Evolutionary conservation across 768 basidiomycete genomes (phyloP).

Genomic region (Tephrocybe sp.): DNA sequence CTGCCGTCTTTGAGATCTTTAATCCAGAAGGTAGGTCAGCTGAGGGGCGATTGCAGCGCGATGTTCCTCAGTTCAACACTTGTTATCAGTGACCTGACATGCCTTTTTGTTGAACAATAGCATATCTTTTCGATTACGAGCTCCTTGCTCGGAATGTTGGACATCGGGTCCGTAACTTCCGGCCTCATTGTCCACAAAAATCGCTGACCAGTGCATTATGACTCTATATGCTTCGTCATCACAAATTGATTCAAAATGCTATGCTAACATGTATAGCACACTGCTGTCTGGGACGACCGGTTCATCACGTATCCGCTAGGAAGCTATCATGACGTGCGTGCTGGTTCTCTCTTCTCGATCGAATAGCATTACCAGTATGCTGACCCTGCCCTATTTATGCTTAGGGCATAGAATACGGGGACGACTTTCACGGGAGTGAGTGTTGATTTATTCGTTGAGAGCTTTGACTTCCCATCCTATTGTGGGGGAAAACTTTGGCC

Average conservation of each 20-base stretch:
- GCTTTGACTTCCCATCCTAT: neutral
- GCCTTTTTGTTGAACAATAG: conserved; percentile 18
- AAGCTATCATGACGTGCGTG: conserved; percentile 28
- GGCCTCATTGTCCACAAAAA: neutral
- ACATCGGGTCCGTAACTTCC: conserved; percentile 30
- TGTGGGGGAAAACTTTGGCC: neutral
- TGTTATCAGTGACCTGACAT: neutral
- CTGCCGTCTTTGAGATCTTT: conserved; percentile 74
- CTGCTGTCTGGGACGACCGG: conserved; percentile 68
- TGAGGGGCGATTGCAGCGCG: conserved; percentile 1
- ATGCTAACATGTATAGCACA: conserved; percentile 37
- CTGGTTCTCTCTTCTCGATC: neutral
- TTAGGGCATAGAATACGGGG: conserved; percentile 19
- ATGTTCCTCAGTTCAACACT: conserved; percentile 2
- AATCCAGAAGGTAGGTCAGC: conserved; percentile 46
- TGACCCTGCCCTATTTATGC: neutral
- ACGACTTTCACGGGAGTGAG: conserved; percentile 24
- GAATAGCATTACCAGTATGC: conserved; percentile 4
- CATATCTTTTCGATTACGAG: conserved; percentile 40
- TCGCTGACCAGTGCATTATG: neutral
- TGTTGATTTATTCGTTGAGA: neutral
- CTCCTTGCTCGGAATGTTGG: conserved; percentile 41
- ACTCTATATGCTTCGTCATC: neutral
- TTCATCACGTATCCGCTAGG: conserved; percentile 36
- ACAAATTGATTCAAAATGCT: neutral